A percentile compares a stretch with the other conserved stretches of the same genome.
Evolutionary conservation across 2,329 filamentous ascomycete genomes (phyloP).

Genomic region (Fusarium ambrosium): DNA sequence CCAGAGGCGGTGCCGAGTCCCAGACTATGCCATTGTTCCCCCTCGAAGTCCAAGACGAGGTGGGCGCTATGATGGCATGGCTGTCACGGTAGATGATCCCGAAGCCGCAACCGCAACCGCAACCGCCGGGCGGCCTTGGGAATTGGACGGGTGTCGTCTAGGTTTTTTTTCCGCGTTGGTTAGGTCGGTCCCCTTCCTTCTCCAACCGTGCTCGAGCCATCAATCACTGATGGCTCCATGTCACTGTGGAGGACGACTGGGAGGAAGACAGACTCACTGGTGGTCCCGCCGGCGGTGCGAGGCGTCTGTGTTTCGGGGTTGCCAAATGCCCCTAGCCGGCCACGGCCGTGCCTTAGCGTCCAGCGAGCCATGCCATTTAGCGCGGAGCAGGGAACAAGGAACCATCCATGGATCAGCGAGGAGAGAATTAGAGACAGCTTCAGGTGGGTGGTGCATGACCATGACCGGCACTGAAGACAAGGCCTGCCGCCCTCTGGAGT

Average conservation of each 20-base stretch:
- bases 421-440: slow-evolving; percentile 24
- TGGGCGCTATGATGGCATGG: slow-evolving; percentile 13
- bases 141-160: slow-evolving; percentile 22
- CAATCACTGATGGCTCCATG: slow-evolving; percentile 32
- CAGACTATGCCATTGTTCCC: slow-evolving; percentile 6
- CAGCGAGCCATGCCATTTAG: slow-evolving; percentile 30
- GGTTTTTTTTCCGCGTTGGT: slow-evolving; percentile 32
- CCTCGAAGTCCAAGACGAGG: background rate
- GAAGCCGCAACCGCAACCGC: slow-evolving; percentile 25
- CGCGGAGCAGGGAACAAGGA: slow-evolving; percentile 43
- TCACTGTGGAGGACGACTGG: slow-evolving; percentile 29
- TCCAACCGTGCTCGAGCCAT: slow-evolving; percentile 36
- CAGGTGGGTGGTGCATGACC: slow-evolving; percentile 5
- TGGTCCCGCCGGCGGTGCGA: slow-evolving; percentile 34
- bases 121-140: slow-evolving; percentile 20
- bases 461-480: background rate
- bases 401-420: slow-evolving; percentile 8
- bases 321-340: slow-evolving; percentile 43
- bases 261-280: slow-evolving; percentile 16
- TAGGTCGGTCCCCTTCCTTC: slow-evolving; percentile 8
- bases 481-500: background rate
- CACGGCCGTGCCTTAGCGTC: slow-evolving; percentile 42
- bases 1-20: background rate
- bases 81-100: slow-evolving; percentile 26
- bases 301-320: slow-evolving; percentile 45